These are phyloP conservation scores for Coemansia sp. DNA, from an alignment of 192 early-diverging fungal species.

Conservation along the genomic window DNA sequence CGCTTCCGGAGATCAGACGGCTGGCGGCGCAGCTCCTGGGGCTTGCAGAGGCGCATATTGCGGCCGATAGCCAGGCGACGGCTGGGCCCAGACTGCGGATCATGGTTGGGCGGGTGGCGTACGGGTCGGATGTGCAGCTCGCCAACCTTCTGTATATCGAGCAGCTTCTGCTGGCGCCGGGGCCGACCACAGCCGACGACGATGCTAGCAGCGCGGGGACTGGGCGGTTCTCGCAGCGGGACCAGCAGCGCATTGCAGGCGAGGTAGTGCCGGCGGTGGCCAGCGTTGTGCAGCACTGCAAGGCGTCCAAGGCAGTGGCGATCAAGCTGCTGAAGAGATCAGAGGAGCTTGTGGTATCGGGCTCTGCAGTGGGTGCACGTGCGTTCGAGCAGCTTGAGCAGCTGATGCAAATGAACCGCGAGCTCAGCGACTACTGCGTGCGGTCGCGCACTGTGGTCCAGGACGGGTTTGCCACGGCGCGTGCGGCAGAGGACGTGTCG, in stretches of 20 bases:
- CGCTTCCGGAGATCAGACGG: conserved; percentile 67
- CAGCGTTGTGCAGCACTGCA: conserved; percentile 38
- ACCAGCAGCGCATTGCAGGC: conserved; percentile 17
- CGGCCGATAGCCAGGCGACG: conserved; percentile 41
- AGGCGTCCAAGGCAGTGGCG: conserved; percentile 60
- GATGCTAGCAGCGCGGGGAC: neutral
- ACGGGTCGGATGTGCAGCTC: conserved; percentile 66
- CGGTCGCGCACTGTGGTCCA: conserved; percentile 19
- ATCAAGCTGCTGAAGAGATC: conserved; percentile 68
- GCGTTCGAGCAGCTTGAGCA: conserved; percentile 16
- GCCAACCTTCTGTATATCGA: conserved; percentile 55
- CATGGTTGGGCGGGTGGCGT: conserved; percentile 57
- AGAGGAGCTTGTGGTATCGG: conserved; percentile 54
- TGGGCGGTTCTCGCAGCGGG: conserved; percentile 16
- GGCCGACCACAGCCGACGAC: neutral
- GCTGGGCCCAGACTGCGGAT: conserved; percentile 58
- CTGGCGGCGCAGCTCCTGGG: conserved; percentile 67
- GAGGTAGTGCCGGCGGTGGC: conserved; percentile 46
- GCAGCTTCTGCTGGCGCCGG: conserved; percentile 33
- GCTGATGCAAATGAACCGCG: conserved; percentile 13
- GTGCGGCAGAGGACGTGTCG: neutral
- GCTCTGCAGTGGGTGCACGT: neutral
- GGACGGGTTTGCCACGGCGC: conserved; percentile 11
- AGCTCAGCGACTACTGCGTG: conserved; percentile 23
- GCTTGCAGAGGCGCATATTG: conserved; percentile 64